A percentile compares a stretch with the other conserved stretches of the same genome.
Evolutionary conservation across 179 eudicot species (phyloP).

Genomic region (Heliamphora pulchella): DNA sequence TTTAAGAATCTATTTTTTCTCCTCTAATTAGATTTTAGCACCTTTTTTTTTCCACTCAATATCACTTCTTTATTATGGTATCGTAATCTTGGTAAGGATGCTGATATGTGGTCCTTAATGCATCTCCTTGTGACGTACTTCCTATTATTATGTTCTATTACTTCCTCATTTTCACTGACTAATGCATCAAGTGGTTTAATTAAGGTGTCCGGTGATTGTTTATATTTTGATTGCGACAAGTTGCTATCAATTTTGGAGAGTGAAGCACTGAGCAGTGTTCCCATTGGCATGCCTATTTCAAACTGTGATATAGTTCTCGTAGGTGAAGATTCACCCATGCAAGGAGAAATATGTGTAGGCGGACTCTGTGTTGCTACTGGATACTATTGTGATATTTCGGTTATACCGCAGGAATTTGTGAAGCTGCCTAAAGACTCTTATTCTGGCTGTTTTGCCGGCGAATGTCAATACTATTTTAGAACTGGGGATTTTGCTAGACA

Average conservation of each 20-base stretch:
- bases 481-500: constrained; percentile 80
- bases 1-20: not conserved
- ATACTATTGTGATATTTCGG: constrained; percentile 37
- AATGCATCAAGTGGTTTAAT: constrained; percentile 7
- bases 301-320: constrained; percentile 61
- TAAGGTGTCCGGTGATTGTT: constrained; percentile 85
- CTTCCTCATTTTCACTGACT: constrained; percentile 9
- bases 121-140: not conserved
- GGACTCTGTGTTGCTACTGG: constrained; percentile 75
- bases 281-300: constrained; percentile 71
- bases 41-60: not conserved
- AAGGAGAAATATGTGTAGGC: constrained; percentile 76
- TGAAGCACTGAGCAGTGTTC: constrained; percentile 56
- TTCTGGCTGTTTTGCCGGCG: constrained; percentile 19
- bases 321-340: constrained; percentile 39
- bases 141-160: not conserved
- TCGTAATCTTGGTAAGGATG: not conserved
- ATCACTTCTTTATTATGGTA: not conserved
- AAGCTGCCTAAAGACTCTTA: constrained; percentile 28
- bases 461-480: constrained; percentile 40
- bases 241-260: constrained; percentile 46
- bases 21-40: not conserved
- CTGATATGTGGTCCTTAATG: not conserved
- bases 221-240: constrained; percentile 74
- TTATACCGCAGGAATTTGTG: constrained; percentile 32